Evolutionary conservation across 192 early-diverging fungal species (phyloP).

Genomic region (Entophlyctis helioformis): DNA sequence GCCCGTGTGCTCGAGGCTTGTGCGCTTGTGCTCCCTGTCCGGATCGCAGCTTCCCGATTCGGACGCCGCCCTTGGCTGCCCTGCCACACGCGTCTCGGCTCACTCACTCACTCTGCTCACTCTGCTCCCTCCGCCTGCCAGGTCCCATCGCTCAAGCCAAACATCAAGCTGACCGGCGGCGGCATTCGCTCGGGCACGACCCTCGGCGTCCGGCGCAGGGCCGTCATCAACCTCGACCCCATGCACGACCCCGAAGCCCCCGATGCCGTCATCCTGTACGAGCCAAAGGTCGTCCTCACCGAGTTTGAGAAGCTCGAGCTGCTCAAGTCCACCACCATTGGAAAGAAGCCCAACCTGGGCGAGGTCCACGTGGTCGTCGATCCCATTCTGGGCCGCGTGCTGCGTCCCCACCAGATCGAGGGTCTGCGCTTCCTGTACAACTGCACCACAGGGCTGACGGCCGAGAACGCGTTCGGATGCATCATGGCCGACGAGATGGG

Average conservation of each 20-base stretch:
- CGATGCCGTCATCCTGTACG: conserved; percentile 75
- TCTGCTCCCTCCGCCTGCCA: too few relatives aligned
- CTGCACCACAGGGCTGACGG: conserved; percentile 75
- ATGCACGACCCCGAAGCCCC: conserved; percentile 74
- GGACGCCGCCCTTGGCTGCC: too few relatives aligned
- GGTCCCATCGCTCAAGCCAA: too few relatives aligned
- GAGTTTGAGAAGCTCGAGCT: conserved; percentile 33
- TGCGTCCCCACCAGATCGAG: conserved; percentile 95
- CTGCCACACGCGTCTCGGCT: too few relatives aligned
- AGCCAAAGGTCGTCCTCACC: conserved; percentile 45
- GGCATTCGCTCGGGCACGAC: conserved; percentile 17
- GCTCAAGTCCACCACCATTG: conserved; percentile 10
- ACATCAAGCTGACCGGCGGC: too few relatives aligned
- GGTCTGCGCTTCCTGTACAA: conserved; percentile 93
- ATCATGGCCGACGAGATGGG: conserved; percentile 99
- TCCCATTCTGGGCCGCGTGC: conserved; percentile 65
- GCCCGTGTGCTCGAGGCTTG: too few relatives aligned
- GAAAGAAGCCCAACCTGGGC: conserved; percentile 14
- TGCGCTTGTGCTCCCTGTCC: too few relatives aligned
- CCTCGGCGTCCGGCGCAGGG: conserved; percentile 50
- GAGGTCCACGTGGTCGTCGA: conserved; percentile 46
- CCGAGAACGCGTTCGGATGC: conserved; percentile 71
- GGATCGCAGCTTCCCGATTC: too few relatives aligned
- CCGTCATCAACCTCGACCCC: conserved; percentile 36
- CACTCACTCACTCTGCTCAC: too few relatives aligned